Conservation (phyloP, 805 yeast species). For the Maudiozyma pseudohumilis region DNA sequence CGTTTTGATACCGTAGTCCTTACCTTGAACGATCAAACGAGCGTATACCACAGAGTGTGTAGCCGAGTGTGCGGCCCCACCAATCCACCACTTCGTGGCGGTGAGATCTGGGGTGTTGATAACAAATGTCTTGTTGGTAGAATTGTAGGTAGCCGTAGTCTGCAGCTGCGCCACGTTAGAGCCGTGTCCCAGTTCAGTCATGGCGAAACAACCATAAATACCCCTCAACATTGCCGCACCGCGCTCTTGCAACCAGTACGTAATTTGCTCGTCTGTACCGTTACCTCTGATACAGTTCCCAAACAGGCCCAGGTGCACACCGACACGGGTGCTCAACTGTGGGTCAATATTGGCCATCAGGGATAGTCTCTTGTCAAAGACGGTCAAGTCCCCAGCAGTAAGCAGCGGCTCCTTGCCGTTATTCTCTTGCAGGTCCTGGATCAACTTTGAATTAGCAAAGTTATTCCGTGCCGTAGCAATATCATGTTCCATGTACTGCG, state of each 20-base stretch:
- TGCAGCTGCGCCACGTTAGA: constrained; percentile 89
- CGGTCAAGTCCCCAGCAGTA: constrained; percentile 20
- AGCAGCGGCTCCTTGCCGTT: constrained; percentile 10
- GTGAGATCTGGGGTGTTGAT: constrained; percentile 84
- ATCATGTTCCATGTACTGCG: constrained; percentile 47
- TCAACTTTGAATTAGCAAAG: constrained; percentile 18
- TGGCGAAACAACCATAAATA: constrained; percentile 79
- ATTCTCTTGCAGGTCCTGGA: constrained; percentile 19
- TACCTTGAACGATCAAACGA: constrained; percentile 65
- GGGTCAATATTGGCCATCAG: constrained; percentile 65
- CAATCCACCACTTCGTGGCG: constrained; percentile 98
- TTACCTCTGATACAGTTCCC: constrained; percentile 74
- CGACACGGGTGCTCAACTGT: constrained; percentile 68
- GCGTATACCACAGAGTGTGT: constrained; percentile 84
- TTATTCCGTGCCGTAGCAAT: constrained; percentile 19
- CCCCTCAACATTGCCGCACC: constrained; percentile 52
- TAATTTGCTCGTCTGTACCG: constrained; percentile 75
- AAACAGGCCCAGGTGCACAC: constrained; percentile 82
- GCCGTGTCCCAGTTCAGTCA: constrained; percentile 92
- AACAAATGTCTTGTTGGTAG: constrained; percentile 51
- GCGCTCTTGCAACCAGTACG: constrained; percentile 70
- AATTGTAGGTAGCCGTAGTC: constrained; percentile 80
- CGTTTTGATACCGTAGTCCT: constrained; percentile 87
- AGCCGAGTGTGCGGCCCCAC: constrained; percentile 94
- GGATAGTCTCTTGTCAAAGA: constrained; percentile 50